Evolutionary conservation across 2,329 filamentous ascomycete genomes (phyloP).

Genomic region (Beauveria sp.): DNA sequence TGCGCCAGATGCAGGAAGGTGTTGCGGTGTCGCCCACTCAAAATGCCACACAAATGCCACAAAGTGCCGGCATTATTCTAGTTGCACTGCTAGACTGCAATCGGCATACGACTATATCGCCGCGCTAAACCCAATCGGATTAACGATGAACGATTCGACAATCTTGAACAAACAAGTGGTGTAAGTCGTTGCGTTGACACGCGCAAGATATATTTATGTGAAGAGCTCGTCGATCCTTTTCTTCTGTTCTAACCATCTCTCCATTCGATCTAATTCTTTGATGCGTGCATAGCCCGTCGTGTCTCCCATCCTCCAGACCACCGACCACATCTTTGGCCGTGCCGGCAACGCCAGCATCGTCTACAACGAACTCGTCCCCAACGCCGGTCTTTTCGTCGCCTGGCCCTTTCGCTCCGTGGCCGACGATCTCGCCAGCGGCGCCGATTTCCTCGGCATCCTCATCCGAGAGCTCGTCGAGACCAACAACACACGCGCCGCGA

Average conservation of each 20-base stretch:
- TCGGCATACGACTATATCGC: neutral
- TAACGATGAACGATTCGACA: constrained; percentile 5
- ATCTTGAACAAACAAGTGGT: neutral
- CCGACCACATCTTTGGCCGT: constrained; percentile 1
- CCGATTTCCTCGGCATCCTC: constrained; percentile 1
- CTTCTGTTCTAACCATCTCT: too few species aligned
- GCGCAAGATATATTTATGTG: neutral
- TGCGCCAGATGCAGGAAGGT: neutral
- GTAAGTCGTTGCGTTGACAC: neutral
- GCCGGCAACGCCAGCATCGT: neutral
- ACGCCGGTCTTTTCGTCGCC: neutral
- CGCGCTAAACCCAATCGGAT: constrained; percentile 1
- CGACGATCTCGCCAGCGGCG: neutral
- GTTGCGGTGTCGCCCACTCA: neutral
- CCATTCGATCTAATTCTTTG: too few species aligned
- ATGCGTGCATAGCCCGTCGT: neutral
- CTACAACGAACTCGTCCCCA: constrained; percentile 1
- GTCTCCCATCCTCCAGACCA: neutral
- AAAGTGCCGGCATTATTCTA: neutral
- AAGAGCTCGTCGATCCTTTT: neutral
- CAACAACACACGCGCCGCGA: neutral
- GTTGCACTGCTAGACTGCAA: neutral
- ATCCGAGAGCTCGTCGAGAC: constrained; percentile 7
- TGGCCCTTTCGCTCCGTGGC: neutral
- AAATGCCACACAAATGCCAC: too few species aligned